Percentiles rank a stretch among this genome's conserved stretches.
Conservation (phyloP, 345 rosid species). For the Corymbia maculata region DNA sequence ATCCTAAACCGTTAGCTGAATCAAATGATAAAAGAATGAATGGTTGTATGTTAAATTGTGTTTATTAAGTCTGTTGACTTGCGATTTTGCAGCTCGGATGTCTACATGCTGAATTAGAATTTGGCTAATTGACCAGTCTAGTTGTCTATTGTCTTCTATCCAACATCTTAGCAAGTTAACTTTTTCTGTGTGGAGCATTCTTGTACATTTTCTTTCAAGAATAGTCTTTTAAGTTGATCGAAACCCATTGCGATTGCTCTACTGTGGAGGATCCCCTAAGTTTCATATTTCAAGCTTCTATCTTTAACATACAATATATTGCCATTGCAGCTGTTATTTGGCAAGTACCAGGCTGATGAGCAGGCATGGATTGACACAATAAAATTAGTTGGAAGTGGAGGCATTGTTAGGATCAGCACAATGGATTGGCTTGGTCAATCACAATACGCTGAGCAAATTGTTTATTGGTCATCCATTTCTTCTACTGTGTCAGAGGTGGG, state of each 20-base stretch:
- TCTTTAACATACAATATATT: neutral
- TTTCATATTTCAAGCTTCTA: neutral
- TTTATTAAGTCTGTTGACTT: neutral
- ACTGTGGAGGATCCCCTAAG: neutral
- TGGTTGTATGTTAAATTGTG: neutral
- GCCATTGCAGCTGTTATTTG: slow-evolving; percentile 55
- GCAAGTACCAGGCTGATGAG: slow-evolving; percentile 61
- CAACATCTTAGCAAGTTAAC: neutral
- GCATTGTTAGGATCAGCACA: slow-evolving; percentile 58
- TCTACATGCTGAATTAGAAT: neutral
- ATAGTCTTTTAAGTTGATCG: neutral
- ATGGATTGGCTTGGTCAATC: slow-evolving; percentile 99
- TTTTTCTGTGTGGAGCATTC: neutral
- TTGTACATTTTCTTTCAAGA: neutral
- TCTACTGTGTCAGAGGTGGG: slow-evolving; percentile 70
- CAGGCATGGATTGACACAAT: slow-evolving; percentile 92
- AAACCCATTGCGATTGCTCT: neutral
- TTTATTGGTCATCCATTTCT: slow-evolving; percentile 77
- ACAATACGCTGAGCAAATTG: slow-evolving; percentile 34
- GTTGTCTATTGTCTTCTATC: neutral
- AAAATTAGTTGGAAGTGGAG: slow-evolving; percentile 50
- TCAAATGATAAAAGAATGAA: neutral
- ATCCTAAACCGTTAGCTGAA: neutral
- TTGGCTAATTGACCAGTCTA: neutral
- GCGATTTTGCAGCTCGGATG: fast-evolving